Conservation (phyloP, 345 rosid genomes). For the Arabidopsis thaliana region DNA sequence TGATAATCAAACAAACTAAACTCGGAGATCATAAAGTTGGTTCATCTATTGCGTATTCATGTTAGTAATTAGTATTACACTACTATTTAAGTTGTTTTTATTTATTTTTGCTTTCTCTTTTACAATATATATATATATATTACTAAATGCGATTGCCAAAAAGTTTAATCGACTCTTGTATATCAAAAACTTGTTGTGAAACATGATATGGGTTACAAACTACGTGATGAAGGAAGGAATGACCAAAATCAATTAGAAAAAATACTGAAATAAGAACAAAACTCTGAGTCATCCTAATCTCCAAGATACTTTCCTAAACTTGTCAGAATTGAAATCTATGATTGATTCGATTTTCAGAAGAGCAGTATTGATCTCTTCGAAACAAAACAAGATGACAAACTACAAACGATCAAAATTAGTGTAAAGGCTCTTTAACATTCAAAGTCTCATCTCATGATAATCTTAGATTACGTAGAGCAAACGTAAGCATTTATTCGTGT, state of each 20-base stretch:
- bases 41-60: background rate
- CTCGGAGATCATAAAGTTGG: background rate
- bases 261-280: conserved; percentile 5
- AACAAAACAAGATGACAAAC: too few relatives aligned
- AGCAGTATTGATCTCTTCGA: too few relatives aligned
- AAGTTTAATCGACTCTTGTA: too few relatives aligned
- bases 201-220: background rate
- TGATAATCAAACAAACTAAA: background rate
- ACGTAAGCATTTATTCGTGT: background rate
- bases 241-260: background rate
- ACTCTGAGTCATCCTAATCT: background rate
- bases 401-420: background rate
- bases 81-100: background rate
- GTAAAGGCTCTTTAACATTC: background rate
- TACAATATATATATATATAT: too few relatives aligned
- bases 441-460: background rate
- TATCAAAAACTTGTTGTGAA: too few relatives aligned
- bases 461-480: background rate
- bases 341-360: too few relatives aligned
- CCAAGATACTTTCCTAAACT: too few relatives aligned
- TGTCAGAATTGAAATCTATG: too few relatives aligned
- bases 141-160: too few relatives aligned
- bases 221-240: too few relatives aligned
- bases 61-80: background rate
- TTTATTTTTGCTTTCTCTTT: too few relatives aligned